A percentile compares a stretch with the other conserved stretches of the same genome.
Evolutionary conservation across 345 rosid species (phyloP).

Genomic region (Pugionium cornutum): DNA sequence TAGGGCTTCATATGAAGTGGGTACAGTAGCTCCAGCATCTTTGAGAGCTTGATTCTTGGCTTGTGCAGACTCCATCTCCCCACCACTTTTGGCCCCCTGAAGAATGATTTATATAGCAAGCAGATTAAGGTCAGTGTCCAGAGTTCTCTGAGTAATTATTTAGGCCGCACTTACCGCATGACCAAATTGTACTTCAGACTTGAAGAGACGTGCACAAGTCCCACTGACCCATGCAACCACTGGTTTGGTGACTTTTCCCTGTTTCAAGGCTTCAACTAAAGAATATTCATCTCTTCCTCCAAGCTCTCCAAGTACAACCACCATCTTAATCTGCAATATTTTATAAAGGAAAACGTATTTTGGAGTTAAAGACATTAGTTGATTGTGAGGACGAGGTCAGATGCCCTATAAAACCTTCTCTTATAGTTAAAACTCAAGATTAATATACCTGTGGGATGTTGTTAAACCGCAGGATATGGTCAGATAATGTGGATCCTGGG

Average conservation of each 20-base stretch:
- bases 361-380: neutral
- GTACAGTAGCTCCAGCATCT: constrained; percentile 91
- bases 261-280: constrained; percentile 90
- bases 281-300: constrained; percentile 97
- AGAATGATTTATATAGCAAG: constrained; percentile 21
- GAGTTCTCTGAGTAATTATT: constrained; percentile 10
- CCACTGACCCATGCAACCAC: constrained; percentile 99
- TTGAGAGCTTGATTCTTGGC: constrained; percentile 92
- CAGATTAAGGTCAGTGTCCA: neutral
- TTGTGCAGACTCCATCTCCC: constrained; percentile 97
- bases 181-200: constrained; percentile 98
- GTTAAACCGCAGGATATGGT: constrained; percentile 89
- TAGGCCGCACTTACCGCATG: constrained; percentile 79
- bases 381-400: constrained; percentile 3
- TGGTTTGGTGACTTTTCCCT: constrained; percentile 90
- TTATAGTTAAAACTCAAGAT: neutral
- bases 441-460: constrained; percentile 84
- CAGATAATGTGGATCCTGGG: constrained; percentile 94
- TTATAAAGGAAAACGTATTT: constrained; percentile 10
- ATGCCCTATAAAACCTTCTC: constrained; percentile 16
- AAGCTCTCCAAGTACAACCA: constrained; percentile 96
- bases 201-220: constrained; percentile 95
- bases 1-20: constrained; percentile 85
- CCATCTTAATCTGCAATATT: constrained; percentile 73
- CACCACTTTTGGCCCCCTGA: constrained; percentile 99